Evolutionary conservation across 257 asterid species (phyloP), one percentile per base, ranked within the genome.

Genomic region (Voacanga thouarsii): DNA sequence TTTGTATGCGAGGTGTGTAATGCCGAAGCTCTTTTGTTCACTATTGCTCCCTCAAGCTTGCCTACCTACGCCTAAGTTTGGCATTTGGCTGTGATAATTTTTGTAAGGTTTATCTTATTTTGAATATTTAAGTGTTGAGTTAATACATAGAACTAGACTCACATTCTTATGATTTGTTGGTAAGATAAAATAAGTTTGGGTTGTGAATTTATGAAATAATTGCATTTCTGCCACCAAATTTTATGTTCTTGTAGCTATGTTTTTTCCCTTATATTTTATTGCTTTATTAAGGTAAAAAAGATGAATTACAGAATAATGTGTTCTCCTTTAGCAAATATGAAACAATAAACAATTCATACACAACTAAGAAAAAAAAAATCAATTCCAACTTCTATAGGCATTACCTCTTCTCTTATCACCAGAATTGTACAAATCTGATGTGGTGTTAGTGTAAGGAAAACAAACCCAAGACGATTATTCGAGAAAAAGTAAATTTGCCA

Each of bases 401-500:
- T 76, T 88, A 96, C 99, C 99, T 50, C 98, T 92, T 85, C 91
- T 88, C 60, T 87, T 87, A 75, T 96, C 99, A 67, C 99, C 99
- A 1, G 82, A 89, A 73, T 90, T 85, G 49, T 89, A 89, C 84
- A 92, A 87, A 90, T 96, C 99, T 7, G 97, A 84, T 24, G 99
- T 75, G 26, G 97, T 92, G 83, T 96, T 96, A 12, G 99, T 85
- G 82, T 96, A 96, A 1, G 99, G 93, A 83, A 87, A 96, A 12
- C 99, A 98, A 85, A 96, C 99, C 56, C 99, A 98, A 77, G 98
- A 97, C 5, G 99, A 98, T 5, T 98, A 96, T 82, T 96, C 99
- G 28, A 96, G 87, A 71, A 96, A 96, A 16, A 96, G 94, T 89
- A 96, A 84, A 89, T 96, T 96, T 5, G 98, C 97, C 96, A 92